These are phyloP conservation scores for Mucor velutinosus DNA, from an alignment of 371 early-diverging fungal species.

Conservation along the genomic window DNA sequence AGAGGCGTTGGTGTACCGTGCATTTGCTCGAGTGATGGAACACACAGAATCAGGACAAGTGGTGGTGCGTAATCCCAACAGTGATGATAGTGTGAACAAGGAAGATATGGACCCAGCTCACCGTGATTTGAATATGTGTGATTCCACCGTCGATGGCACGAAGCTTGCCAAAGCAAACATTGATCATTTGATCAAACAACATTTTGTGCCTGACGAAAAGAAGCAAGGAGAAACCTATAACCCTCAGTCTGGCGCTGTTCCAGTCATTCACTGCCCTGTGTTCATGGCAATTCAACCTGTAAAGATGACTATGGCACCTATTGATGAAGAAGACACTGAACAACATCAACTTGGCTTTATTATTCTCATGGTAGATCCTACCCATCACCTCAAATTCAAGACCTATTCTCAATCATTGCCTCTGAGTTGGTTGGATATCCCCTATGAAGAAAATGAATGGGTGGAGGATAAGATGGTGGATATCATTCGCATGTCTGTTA, in stretches of 20 bases:
- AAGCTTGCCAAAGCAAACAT: conserved; percentile 51
- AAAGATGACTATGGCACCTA: conserved; percentile 27
- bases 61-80: conserved; percentile 56
- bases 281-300: conserved; percentile 70
- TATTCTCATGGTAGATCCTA: conserved; percentile 63
- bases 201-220: conserved; percentile 14
- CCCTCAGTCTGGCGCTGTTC: conserved; percentile 45
- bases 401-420: conserved; percentile 65
- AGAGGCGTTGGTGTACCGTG: conserved; percentile 61
- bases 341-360: conserved; percentile 50
- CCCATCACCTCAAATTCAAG: conserved; percentile 58
- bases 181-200: conserved; percentile 23
- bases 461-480: conserved; percentile 68
- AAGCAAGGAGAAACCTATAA: conserved; percentile 17
- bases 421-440: conserved; percentile 61
- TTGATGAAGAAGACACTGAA: conserved; percentile 30
- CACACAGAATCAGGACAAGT: conserved; percentile 71
- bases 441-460: conserved; percentile 72
- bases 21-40: conserved; percentile 70
- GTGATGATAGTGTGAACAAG: conserved; percentile 32
- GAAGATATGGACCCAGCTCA: conserved; percentile 31
- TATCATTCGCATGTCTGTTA: conserved; percentile 57
- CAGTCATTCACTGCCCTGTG: conserved; percentile 63
- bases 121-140: conserved; percentile 63
- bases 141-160: conserved; percentile 57